Percentiles rank a stretch among this genome's conserved stretches.
Evolutionary conservation across 2,329 filamentous ascomycete species (phyloP).

Genomic region (Penicillium crustosum): DNA sequence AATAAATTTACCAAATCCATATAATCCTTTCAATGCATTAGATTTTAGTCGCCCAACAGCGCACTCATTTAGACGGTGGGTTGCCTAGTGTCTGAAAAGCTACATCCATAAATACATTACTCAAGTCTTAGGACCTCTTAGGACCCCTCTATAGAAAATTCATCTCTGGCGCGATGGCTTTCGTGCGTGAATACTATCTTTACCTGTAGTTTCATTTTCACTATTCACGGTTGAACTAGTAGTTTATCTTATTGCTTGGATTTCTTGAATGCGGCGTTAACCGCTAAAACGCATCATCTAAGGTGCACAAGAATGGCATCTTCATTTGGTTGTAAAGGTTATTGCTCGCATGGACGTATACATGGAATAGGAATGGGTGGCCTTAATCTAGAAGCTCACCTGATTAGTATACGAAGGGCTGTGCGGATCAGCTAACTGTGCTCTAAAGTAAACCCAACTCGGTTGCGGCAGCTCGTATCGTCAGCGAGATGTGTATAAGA

Average conservation of each 20-base stretch:
- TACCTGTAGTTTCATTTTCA: background rate
- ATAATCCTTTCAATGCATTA: background rate
- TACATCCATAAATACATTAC: background rate
- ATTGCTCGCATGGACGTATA: background rate
- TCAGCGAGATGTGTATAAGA: background rate
- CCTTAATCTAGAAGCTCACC: background rate
- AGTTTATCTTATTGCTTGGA: background rate
- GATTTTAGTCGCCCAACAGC: background rate
- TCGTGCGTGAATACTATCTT: background rate
- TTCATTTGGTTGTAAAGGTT: background rate
- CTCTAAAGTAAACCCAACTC: background rate
- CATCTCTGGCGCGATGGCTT: background rate
- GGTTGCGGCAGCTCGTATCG: background rate
- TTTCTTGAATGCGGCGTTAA: background rate
- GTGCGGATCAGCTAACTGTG: background rate
- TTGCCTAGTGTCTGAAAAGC: background rate
- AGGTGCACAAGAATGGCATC: background rate
- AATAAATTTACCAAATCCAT: background rate
- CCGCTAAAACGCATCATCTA: background rate
- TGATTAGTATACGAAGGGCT: conserved; percentile 1
- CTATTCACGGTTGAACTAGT: background rate
- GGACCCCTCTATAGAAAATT: background rate
- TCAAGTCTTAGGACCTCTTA: no score
- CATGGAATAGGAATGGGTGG: background rate
- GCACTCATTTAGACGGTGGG: no score